These are phyloP conservation scores for Tephrocybe sp. DNA, from an alignment of 768 basidiomycete genomes.

Conservation along the genomic window DNA sequence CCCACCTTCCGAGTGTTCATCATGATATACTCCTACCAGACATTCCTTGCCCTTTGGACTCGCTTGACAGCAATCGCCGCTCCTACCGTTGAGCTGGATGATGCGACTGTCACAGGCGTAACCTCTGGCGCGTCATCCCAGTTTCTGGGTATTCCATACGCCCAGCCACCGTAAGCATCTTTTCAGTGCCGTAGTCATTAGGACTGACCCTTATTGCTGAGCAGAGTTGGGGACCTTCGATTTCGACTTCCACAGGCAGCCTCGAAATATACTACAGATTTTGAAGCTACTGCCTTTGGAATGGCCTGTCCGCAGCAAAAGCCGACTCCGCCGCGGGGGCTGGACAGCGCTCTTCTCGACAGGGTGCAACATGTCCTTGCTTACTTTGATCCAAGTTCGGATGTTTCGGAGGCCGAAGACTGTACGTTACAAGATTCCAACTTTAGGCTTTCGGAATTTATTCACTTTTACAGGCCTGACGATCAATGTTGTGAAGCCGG, in stretches of 20 bases:
- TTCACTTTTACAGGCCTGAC: slow-evolving; percentile 38
- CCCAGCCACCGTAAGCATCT: slow-evolving; percentile 47
- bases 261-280: slow-evolving; percentile 31
- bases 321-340: slow-evolving; percentile 32
- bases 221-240: slow-evolving; percentile 35
- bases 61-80: slow-evolving; percentile 1
- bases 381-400: slow-evolving; percentile 26
- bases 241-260: slow-evolving; percentile 42
- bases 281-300: slow-evolving; percentile 39
- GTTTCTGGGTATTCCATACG: slow-evolving; percentile 57
- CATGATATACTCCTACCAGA: slow-evolving; percentile 2
- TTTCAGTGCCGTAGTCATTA: background rate
- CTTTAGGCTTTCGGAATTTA: background rate
- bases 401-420: slow-evolving; percentile 41
- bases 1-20: background rate
- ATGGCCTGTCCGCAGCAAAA: slow-evolving; percentile 48
- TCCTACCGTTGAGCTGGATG: slow-evolving; percentile 40
- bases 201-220: background rate
- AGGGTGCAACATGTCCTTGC: slow-evolving; percentile 13
- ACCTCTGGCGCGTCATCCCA: slow-evolving; percentile 27
- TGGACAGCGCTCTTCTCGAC: no score
- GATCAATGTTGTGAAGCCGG: slow-evolving; percentile 51
- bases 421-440: slow-evolving; percentile 28
- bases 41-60: slow-evolving; percentile 7
- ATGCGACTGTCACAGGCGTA: slow-evolving; percentile 42